phyloP scores from a whole-genome alignment of 495 filamentous ascomycete genomes.

The Terfezia claveryi region DNA sequence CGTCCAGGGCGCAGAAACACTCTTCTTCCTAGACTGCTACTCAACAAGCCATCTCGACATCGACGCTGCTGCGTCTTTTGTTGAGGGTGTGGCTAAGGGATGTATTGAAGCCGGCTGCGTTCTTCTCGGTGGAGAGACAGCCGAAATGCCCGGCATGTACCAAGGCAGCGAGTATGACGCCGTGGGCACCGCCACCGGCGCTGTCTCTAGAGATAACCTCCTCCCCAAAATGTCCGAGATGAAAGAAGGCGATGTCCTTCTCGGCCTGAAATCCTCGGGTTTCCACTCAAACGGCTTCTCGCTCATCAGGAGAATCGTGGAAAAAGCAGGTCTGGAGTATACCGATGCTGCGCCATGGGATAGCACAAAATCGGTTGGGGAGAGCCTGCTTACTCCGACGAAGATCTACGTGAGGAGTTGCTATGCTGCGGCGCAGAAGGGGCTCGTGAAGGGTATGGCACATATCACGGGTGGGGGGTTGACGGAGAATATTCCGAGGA shows the following conservation, averaged over 20 bases:
- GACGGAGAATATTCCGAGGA: conserved; percentile 77
- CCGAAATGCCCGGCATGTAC: conserved; percentile 93
- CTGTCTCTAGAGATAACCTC: conserved; percentile 42
- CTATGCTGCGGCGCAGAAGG: conserved; percentile 36
- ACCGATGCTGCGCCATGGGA: conserved; percentile 53
- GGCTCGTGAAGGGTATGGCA: conserved; percentile 61
- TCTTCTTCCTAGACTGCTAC: conserved; percentile 94
- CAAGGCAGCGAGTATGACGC: conserved; percentile 67
- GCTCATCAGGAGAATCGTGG: conserved; percentile 69
- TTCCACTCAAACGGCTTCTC: conserved; percentile 93
- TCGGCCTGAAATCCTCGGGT: conserved; percentile 64
- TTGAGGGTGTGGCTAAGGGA: conserved; percentile 67
- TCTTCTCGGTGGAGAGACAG: conserved; percentile 88
- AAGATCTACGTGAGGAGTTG: conserved; percentile 59
- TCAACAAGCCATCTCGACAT: conserved; percentile 69
- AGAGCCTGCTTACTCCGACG: conserved; percentile 56
- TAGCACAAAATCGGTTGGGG: conserved; percentile 33
- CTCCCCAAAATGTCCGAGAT: conserved; percentile 59
- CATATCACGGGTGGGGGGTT: conserved; percentile 94
- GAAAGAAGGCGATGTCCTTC: conserved; percentile 56
- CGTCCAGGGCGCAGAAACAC: conserved; percentile 78
- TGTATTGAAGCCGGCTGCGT: conserved; percentile 65
- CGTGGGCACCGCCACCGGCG: conserved; percentile 67
- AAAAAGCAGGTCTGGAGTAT: conserved; percentile 45
- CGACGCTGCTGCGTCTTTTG: conserved; percentile 51